These are phyloP conservation scores for Penicillium sp. DNA, from an alignment of 2,329 filamentous ascomycete species.

Conservation along the genomic window DNA sequence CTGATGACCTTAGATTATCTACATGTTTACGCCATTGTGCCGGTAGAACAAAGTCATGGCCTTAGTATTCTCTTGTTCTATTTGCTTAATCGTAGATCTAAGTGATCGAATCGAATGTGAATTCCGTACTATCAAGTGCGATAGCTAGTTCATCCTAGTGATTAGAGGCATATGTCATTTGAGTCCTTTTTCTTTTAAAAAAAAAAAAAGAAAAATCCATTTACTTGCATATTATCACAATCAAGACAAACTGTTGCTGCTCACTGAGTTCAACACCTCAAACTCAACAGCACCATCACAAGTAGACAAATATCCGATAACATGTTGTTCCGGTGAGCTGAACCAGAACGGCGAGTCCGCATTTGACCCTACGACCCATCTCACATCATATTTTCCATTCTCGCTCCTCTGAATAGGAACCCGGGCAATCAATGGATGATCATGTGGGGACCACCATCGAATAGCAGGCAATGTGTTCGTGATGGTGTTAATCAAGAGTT, in stretches of 20 bases:
- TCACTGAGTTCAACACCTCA: constrained; percentile 31
- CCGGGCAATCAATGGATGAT: constrained; percentile 31
- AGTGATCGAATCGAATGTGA: neutral
- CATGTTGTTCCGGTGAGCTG: constrained; percentile 36
- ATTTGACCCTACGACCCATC: constrained; percentile 30
- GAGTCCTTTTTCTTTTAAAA: neutral
- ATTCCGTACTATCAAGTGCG: neutral
- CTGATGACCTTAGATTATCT: neutral
- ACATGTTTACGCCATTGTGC: neutral
- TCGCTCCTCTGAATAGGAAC: constrained; percentile 36
- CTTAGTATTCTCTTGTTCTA: neutral
- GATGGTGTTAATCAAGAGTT: constrained; percentile 42
- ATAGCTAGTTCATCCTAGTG: neutral
- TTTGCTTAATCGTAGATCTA: neutral
- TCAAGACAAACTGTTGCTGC: constrained; percentile 14
- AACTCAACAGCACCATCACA: constrained; percentile 27
- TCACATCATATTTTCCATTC: constrained; percentile 38
- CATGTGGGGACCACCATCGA: constrained; percentile 36
- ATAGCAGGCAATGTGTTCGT: constrained; percentile 35
- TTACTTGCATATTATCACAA: neutral
- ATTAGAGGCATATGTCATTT: neutral
- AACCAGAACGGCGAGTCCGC: constrained; percentile 37
- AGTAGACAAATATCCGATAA: constrained; percentile 34
- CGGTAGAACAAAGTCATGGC: neutral
- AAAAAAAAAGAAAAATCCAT: too few relatives aligned